These are phyloP conservation scores for Encephalitozoon hellem DNA, from an alignment of 371 early-diverging fungal genomes.

Conservation along the genomic window DNA sequence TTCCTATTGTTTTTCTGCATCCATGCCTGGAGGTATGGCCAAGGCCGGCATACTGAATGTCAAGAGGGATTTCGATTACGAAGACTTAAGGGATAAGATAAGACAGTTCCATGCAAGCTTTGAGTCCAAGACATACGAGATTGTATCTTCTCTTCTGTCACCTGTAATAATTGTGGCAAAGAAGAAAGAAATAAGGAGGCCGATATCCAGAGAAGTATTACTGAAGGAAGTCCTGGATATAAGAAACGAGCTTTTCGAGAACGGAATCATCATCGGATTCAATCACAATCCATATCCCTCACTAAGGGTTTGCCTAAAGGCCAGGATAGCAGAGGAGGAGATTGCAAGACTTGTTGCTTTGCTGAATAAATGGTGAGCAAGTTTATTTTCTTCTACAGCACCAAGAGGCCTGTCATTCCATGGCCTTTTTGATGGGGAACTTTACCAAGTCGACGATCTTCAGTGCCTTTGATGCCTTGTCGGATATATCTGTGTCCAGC, in stretches of 20 bases:
- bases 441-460: slow-evolving; percentile 21
- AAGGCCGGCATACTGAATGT: slow-evolving; percentile 76
- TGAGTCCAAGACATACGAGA: not conserved
- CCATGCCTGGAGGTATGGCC: slow-evolving; percentile 86
- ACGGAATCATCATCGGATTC: slow-evolving; percentile 15
- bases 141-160: slow-evolving; percentile 28
- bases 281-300: slow-evolving; percentile 29
- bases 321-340: not conserved
- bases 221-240: not conserved
- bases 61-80: slow-evolving; percentile 46
- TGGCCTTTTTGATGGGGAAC: slow-evolving; percentile 34
- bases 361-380: slow-evolving; percentile 6
- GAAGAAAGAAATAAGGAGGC: not conserved
- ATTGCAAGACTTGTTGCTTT: not conserved
- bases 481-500: not conserved
- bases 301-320: slow-evolving; percentile 33
- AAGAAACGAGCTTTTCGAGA: not conserved
- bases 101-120: slow-evolving; percentile 13
- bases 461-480: not conserved
- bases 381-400: not conserved
- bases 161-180: slow-evolving; percentile 37
- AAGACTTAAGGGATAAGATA: not conserved
- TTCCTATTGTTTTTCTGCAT: slow-evolving; percentile 92
- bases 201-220: not conserved
- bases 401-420: not conserved